phyloP scores from a whole-genome alignment of 108 stramenopile genomes.

The Nitzschia sp. region DNA sequence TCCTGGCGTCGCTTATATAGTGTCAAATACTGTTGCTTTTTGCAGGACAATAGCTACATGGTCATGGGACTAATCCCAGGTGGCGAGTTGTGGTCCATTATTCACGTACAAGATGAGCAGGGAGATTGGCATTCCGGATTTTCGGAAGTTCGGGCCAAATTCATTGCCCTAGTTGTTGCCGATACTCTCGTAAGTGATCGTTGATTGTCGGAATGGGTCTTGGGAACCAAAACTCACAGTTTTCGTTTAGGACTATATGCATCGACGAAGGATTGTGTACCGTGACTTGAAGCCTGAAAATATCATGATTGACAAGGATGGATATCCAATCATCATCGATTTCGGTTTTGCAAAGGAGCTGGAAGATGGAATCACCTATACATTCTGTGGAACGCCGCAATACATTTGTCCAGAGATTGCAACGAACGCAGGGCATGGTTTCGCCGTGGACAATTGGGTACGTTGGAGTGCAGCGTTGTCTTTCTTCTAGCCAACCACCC shows the following conservation, averaged over 20 bases:
- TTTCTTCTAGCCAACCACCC: not conserved
- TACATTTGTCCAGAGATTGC: constrained; percentile 81
- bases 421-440: constrained; percentile 78
- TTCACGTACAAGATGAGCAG: constrained; percentile 48
- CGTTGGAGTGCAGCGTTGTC: not conserved
- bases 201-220: not conserved
- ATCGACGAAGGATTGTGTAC: constrained; percentile 80
- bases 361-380: constrained; percentile 64
- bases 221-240: too few species aligned
- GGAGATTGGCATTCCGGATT: constrained; percentile 57
- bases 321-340: constrained; percentile 86
- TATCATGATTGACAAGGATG: constrained; percentile 62
- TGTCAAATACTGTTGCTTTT: constrained; percentile 16
- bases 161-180: constrained; percentile 11
- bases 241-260: constrained; percentile 54
- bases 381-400: constrained; percentile 90
- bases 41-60: constrained; percentile 55
- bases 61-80: constrained; percentile 65
- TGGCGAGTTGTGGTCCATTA: constrained; percentile 77
- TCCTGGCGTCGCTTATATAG: not conserved
- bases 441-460: constrained; percentile 86
- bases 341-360: constrained; percentile 75
- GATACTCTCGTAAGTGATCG: constrained; percentile 53
- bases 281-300: constrained; percentile 93
- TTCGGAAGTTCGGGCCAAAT: constrained; percentile 21